A percentile compares a stretch with the other conserved stretches of the same genome.
These are phyloP conservation scores for Neohortaea acidophila DNA, from an alignment of 495 filamentous ascomycete genomes.

Conservation along the genomic window DNA sequence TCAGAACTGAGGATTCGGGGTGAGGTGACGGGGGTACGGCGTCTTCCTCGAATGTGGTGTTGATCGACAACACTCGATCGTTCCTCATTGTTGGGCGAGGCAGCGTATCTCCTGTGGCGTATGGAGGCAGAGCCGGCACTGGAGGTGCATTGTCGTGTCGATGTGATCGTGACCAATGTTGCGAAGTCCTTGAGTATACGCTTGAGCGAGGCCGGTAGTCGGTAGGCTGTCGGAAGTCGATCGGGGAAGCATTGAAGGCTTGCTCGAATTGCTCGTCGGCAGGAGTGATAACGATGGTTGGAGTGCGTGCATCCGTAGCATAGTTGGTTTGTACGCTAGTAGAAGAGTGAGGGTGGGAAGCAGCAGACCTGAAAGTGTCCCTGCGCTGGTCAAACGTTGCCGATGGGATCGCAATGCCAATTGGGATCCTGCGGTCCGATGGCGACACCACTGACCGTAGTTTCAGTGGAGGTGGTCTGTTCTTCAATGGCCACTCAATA, in stretches of 20 bases:
- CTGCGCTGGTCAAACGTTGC: slow-evolving; percentile 37
- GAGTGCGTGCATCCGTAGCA: slow-evolving; percentile 28
- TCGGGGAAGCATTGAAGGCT: slow-evolving; percentile 41
- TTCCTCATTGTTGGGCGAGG: slow-evolving; percentile 1
- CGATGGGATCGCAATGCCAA: slow-evolving; percentile 57
- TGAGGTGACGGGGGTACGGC: slow-evolving; percentile 4
- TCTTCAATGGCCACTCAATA: no score
- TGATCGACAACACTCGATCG: slow-evolving; percentile 27
- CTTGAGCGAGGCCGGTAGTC: slow-evolving; percentile 42
- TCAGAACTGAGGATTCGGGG: slow-evolving; percentile 21
- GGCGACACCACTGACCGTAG: slow-evolving; percentile 49
- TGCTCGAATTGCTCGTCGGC: slow-evolving; percentile 40
- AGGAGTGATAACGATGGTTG: slow-evolving; percentile 52
- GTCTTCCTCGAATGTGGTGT: slow-evolving; percentile 45
- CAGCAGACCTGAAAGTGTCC: slow-evolving; percentile 37
- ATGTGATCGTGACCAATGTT: slow-evolving; percentile 21
- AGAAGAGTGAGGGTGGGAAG: slow-evolving; percentile 15
- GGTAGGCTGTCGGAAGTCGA: slow-evolving; percentile 20
- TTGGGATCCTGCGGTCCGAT: slow-evolving; percentile 58
- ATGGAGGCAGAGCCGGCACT: slow-evolving; percentile 45
- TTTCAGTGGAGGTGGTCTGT: slow-evolving; percentile 10
- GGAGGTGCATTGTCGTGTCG: slow-evolving; percentile 35
- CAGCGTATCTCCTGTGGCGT: slow-evolving; percentile 15
- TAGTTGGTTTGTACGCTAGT: not conserved
- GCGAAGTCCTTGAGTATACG: slow-evolving; percentile 50